Conservation (phyloP, 768 basidiomycete genomes). For the Hericium erinaceus region DNA sequence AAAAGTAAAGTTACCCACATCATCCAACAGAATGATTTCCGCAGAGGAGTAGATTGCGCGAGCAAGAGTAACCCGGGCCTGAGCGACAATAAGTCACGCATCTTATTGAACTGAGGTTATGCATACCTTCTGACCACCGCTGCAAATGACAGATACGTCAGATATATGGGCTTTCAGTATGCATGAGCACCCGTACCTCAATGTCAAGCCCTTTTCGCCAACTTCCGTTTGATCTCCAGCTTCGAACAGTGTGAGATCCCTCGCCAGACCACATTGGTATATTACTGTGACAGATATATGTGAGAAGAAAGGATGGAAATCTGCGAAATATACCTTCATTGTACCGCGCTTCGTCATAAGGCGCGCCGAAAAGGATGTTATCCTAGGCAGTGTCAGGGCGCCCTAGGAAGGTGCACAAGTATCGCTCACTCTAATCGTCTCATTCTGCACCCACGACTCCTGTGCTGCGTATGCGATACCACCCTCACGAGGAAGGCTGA, state of each 20-base stretch:
- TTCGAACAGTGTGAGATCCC: slow-evolving; percentile 37
- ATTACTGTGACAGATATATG: not conserved
- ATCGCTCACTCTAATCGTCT: slow-evolving; percentile 49
- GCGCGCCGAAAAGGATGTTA: slow-evolving; percentile 42
- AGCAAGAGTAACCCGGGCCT: slow-evolving; percentile 44
- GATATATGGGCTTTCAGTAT: not conserved
- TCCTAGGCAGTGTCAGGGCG: slow-evolving; percentile 21
- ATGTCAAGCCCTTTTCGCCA: slow-evolving; percentile 48
- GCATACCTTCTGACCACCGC: slow-evolving; percentile 43
- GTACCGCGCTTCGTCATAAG: slow-evolving; percentile 36
- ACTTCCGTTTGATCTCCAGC: slow-evolving; percentile 46
- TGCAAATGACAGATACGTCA: slow-evolving; percentile 3
- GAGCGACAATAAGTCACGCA: slow-evolving; percentile 22
- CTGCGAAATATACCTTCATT: slow-evolving; percentile 22
- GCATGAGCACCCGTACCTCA: slow-evolving; percentile 18
- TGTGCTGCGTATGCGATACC: slow-evolving; percentile 79
- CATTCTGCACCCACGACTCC: slow-evolving; percentile 81
- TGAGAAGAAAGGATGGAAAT: not conserved
- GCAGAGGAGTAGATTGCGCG: slow-evolving; percentile 54
- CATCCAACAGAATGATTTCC: slow-evolving; percentile 59
- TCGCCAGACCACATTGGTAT: slow-evolving; percentile 19
- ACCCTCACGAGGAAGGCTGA: slow-evolving; percentile 53
- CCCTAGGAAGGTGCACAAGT: not conserved
- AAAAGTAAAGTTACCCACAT: slow-evolving; percentile 30
- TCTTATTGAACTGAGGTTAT: not conserved